A percentile compares a stretch with the other conserved stretches of the same genome.
Conservation (phyloP, 257 asterid genomes). For the Jasminum sambac region DNA sequence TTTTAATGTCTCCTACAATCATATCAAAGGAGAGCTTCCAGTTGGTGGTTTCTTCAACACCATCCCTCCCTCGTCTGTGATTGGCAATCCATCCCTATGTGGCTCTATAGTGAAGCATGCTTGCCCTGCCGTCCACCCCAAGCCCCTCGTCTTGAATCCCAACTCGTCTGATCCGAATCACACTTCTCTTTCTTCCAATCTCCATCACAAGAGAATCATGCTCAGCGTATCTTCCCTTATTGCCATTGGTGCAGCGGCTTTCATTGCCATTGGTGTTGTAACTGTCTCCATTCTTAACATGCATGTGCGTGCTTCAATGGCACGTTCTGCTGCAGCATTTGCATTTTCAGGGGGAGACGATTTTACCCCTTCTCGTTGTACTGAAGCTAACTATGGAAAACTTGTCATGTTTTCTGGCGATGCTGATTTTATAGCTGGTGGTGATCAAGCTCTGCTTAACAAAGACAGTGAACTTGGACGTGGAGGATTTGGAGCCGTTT, state of each 20-base stretch:
- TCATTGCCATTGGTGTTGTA: slow-evolving; percentile 80
- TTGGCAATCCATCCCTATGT: slow-evolving; percentile 74
- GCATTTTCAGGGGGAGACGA: slow-evolving; percentile 65
- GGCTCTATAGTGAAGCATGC: slow-evolving; percentile 73
- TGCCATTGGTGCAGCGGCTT: slow-evolving; percentile 86
- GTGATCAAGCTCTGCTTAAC: slow-evolving; percentile 72
- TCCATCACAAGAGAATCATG: slow-evolving; percentile 54
- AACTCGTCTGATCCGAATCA: slow-evolving; percentile 60
- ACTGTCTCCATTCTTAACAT: slow-evolving; percentile 67
- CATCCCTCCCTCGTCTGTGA: slow-evolving; percentile 61
- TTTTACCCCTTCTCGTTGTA: slow-evolving; percentile 60
- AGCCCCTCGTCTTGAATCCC: slow-evolving; percentile 85
- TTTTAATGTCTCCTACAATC: slow-evolving; percentile 71
- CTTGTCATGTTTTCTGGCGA: slow-evolving; percentile 87
- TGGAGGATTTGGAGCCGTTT: slow-evolving; percentile 88
- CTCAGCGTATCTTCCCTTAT: slow-evolving; percentile 80
- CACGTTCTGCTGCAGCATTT: slow-evolving; percentile 49
- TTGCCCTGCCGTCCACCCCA: slow-evolving; percentile 81
- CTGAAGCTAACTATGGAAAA: slow-evolving; percentile 77
- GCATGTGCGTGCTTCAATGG: slow-evolving; percentile 55
- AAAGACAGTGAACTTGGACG: slow-evolving; percentile 78
- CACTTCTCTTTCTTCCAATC: slow-evolving; percentile 41
- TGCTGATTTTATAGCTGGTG: slow-evolving; percentile 64
- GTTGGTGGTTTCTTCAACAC: slow-evolving; percentile 81
- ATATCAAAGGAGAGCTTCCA: slow-evolving; percentile 76